Base-by-base conservation (phyloP, 2,329 filamentous ascomycete genomes). In the Didymella lethalis region DNA sequence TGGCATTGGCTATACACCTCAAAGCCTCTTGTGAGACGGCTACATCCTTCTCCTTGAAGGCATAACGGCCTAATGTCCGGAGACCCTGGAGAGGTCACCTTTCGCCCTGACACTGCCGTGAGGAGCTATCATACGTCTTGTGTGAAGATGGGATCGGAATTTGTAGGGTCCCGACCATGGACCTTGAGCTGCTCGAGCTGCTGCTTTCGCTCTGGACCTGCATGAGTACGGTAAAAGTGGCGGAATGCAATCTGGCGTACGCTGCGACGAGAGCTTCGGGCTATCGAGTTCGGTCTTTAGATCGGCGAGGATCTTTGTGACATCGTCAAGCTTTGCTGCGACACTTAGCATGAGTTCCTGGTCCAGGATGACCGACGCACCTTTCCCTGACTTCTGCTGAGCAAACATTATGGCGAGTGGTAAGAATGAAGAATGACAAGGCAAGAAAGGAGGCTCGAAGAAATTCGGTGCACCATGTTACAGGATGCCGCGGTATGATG, bases 141-240 rank as follows among this genome's bases (percentile, higher is more conserved):
- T n/a, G 90, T 90, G 77, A 95, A 97, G 57, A 98, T 94, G 1
- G 92, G 90, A 57, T 90, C 90, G 28, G 93, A 88, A 77, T 91
- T 83, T 29, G 80, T 81, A 7, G 89, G 86, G 68, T 90, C 88
- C 60, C 93, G 88, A 7, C 93, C 90, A 69, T 91, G 86, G 31
- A 93, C 81, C 77, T 97, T 97, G 48, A 97, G 82, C 67, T 92
- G 77, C 50, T 83, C 78, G 20, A 88, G 79, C 16, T 78, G 73
- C 10, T 82, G 78, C 67, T 87, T 85, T 62, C 87, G 85, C 71
- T 91, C 90, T 92, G 62, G 14, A 5, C 0, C 2, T n/a, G 2
- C 1, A 3, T 48, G 14, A 49, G 45, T 44, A 26, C 28, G 14
- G 16, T 11, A 8, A 5, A 18, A n/a, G 5, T 12, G 2, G 2